phyloP scores from a whole-genome alignment of 345 rosid species.

The Mercurialis annua region DNA sequence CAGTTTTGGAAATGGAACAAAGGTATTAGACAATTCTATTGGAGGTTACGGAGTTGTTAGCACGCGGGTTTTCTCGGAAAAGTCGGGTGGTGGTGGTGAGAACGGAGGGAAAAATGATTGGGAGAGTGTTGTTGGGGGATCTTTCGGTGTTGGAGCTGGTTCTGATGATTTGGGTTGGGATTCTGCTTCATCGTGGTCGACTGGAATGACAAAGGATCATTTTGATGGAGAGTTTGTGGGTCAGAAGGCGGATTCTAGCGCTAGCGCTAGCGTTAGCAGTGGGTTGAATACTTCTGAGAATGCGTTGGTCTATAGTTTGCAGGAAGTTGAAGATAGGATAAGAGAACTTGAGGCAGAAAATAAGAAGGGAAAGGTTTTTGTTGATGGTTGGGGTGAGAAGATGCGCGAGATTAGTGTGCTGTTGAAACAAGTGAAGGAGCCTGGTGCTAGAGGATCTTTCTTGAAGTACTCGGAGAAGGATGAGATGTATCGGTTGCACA shows the following conservation, averaged over 20 bases:
- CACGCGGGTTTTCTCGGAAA: constrained; percentile 38
- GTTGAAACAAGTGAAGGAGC: constrained; percentile 79
- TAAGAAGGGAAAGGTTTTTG: constrained; percentile 43
- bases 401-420: constrained; percentile 48
- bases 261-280: constrained; percentile 16
- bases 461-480: constrained; percentile 89
- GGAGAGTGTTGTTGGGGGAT: constrained; percentile 36
- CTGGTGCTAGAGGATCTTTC: constrained; percentile 87
- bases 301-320: constrained; percentile 35
- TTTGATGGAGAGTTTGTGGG: constrained; percentile 67
- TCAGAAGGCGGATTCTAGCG: constrained; percentile 23
- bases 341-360: constrained; percentile 46
- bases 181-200: constrained; percentile 76
- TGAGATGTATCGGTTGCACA: constrained; percentile 91
- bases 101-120: constrained; percentile 34
- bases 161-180: constrained; percentile 67
- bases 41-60: constrained; percentile 14
- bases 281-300: constrained; percentile 31
- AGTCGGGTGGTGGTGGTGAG: constrained; percentile 36
- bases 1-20: constrained; percentile 1
- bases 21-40: constrained; percentile 14
- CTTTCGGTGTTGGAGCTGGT: constrained; percentile 32
- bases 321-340: constrained; percentile 48
- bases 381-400: constrained; percentile 54
- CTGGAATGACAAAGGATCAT: constrained; percentile 85